Evolutionary conservation across 2,329 filamentous ascomycete genomes (phyloP), one percentile per base, ranked within the genome.

Genomic region (Paraphaeosphaeria sporulosa): DNA sequence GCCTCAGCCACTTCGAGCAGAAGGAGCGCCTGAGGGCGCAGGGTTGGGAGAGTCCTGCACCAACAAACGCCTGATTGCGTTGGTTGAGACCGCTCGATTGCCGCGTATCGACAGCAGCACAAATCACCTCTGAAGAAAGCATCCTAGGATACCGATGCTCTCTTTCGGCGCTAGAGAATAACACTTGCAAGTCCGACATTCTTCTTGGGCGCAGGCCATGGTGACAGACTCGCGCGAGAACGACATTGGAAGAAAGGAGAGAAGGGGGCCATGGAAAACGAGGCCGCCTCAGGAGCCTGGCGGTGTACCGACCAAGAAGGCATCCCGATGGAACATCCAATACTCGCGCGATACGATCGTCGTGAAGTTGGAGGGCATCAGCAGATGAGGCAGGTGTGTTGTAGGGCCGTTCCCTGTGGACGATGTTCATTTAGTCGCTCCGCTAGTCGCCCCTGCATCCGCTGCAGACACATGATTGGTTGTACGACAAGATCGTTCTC

Each of bases 361-460:
- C 52, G 64, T 68, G 66, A 68, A 57, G 60, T 34, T 56, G 44
- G 12, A 55, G 36, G 36, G 57, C 3, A 50, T 57, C 55, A 50
- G 55, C 44, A 57, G 44, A 46, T 25, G 36, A 49, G 44, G 54
- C 32, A 44, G 12, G 40, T 55, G 52, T 19, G 27, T 25, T 23
- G n/a, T 17, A 40, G 52, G 40, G n/a, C 44, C n/a, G 54, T 30
- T 48, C 54, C 44, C 32, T n/a, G 32, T 46, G 44, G 21, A 19
- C n/a, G 21, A 38, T 38, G 21, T n/a, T 9, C 10, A 51, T 17
- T 40, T 15, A 40, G 48, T 32, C 19, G 48, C 48, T 23, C 17
- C 32, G 21, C 32, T 51, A 38, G 21, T 13, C 47, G 12, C 12
- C 30, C 48, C 32, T 47, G 50, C 36, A 40, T 55, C 42, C 30